Percentiles rank a stretch among this genome's conserved stretches.
Conservation (phyloP, 2,329 filamentous ascomycete genomes). For the Aspergillaceae sp. region DNA sequence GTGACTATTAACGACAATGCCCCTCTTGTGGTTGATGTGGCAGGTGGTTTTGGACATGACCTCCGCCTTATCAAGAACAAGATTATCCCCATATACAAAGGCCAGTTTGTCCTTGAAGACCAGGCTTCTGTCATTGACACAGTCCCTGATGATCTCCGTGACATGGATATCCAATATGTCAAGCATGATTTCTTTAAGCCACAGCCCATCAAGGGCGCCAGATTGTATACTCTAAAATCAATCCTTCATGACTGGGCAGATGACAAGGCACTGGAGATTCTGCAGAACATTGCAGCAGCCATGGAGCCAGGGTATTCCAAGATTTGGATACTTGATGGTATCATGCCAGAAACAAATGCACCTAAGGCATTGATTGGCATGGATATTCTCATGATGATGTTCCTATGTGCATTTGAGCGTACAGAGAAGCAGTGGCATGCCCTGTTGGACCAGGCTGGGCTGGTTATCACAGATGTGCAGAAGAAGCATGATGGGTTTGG, state of each 20-base stretch:
- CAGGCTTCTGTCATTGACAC: too few species aligned
- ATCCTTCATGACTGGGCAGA: slow-evolving; percentile 19
- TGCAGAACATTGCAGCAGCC: slow-evolving; percentile 8
- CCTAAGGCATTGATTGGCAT: slow-evolving; percentile 6
- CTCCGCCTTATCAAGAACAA: too few species aligned
- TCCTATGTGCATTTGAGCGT: slow-evolving; percentile 11
- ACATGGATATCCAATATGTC: too few species aligned
- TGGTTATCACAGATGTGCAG: slow-evolving; percentile 1
- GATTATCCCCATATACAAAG: too few species aligned
- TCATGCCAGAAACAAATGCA: slow-evolving; percentile 14
- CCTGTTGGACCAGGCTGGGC: slow-evolving; percentile 10
- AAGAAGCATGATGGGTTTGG: neutral
- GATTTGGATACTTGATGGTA: slow-evolving; percentile 20
- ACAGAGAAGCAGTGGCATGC: slow-evolving; percentile 15
- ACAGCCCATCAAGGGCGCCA: slow-evolving; percentile 16
- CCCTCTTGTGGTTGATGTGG: too few species aligned
- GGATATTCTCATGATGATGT: slow-evolving; percentile 12
- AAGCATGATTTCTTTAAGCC: slow-evolving; percentile 14
- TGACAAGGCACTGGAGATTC: slow-evolving; percentile 10
- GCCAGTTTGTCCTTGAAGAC: too few species aligned
- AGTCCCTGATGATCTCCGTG: too few species aligned
- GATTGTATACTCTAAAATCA: slow-evolving; percentile 16
- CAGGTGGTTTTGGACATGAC: too few species aligned
- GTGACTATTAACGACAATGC: too few species aligned
- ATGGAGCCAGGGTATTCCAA: slow-evolving; percentile 17